Evolutionary conservation across 2,329 filamentous ascomycete genomes (phyloP), one percentile per base, ranked within the genome.

Genomic region (Magnaporthiopsis incrustans): DNA sequence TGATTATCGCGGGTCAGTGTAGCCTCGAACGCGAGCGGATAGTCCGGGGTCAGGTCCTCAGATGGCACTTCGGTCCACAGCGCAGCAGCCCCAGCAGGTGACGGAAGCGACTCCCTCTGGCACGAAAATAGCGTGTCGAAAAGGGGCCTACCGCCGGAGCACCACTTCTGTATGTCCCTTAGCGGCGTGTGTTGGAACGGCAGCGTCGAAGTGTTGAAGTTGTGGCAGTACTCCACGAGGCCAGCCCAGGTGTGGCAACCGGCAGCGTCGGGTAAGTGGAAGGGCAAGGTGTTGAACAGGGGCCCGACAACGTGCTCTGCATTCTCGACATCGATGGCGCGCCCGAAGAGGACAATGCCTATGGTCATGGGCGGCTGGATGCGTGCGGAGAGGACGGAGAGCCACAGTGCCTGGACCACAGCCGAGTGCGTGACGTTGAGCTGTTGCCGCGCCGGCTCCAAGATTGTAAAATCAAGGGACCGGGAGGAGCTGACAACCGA

Each of bases 121-220:
- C 94, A 97, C 0, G 92, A 89, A 68, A 97, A 96, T 1, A 97
- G 77, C 0, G 82, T 88, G 65, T 96, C 89, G 71, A 97, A 97
- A 2, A 94, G 75, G 0, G 84, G 79, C 57, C 83, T 77, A 4
- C 82, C 82, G 5, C 79, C 77, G 0, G 83, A 81, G 68, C 86
- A 87, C 88, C 91, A 96, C 73, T 91, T 96, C 70, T 90, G 87
- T 44, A 97, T 88, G 59, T 90, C 85, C 27, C 92, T 84, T 12
- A 97, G 79, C 0, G 93, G 82, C 0, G 90, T 91, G 69, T 94
- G 89, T 67, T 96, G 92, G 68, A 89, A 94, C 0, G 87, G 81
- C 26, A 95, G 78, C 14, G 85, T 81, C 0, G 82, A 77, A 1
- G 86, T 82, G 71, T 91, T 91, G 71, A 89, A 92, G 0, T 85